phyloP scores from a whole-genome alignment of 352 stramenopile species.

The Peronospora tabacina region DNA sequence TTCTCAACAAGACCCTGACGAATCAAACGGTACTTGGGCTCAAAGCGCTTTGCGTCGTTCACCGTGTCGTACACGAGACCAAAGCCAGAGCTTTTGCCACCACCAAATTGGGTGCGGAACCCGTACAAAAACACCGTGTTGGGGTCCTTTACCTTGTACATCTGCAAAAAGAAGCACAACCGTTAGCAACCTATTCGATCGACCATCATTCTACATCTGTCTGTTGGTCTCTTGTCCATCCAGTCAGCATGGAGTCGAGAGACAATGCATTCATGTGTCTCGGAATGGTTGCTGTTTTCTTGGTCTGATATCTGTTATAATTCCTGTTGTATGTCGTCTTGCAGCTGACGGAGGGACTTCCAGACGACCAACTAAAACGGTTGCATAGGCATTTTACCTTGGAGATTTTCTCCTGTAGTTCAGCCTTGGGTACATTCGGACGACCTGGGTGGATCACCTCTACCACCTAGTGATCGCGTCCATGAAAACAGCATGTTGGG shows the following conservation, averaged over 20 bases:
- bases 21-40: constrained; percentile 97
- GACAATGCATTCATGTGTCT: constrained; percentile 6
- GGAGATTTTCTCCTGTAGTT: constrained; percentile 96
- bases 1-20: constrained; percentile 88
- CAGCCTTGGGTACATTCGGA: constrained; percentile 94
- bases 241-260: constrained; percentile 5
- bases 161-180: constrained; percentile 33
- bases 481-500: background rate
- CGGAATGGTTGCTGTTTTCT: constrained; percentile 4
- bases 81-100: constrained; percentile 96
- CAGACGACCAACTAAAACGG: background rate
- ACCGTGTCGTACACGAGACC: constrained; percentile 98
- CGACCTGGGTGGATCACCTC: constrained; percentile 97
- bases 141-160: constrained; percentile 94
- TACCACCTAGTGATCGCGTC: constrained; percentile 70
- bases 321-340: constrained; percentile 3
- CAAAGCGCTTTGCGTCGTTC: constrained; percentile 97
- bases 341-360: constrained; percentile 1
- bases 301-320: background rate
- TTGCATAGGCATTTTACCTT: constrained; percentile 56
- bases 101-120: constrained; percentile 96
- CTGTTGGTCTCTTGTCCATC: constrained; percentile 6
- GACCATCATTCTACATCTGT: constrained; percentile 8
- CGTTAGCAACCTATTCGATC: constrained; percentile 17
- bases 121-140: constrained; percentile 96